These are phyloP conservation scores for Cenococcum geophilum DNA, from an alignment of 495 filamentous ascomycete species.

Conservation along the genomic window DNA sequence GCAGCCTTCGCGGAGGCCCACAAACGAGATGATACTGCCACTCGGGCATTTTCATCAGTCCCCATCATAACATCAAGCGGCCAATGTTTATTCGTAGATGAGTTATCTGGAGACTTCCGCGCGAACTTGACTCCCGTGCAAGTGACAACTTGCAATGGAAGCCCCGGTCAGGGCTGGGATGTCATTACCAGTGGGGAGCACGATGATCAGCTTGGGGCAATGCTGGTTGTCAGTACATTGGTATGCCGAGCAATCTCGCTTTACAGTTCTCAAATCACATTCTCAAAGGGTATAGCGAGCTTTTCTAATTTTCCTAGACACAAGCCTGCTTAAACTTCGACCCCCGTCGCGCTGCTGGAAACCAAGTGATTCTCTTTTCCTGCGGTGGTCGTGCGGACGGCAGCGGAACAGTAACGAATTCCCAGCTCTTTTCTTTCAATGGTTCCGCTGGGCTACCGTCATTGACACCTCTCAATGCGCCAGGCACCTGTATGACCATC, in stretches of 20 bases:
- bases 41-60: neutral
- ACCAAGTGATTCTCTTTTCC: slow-evolving; percentile 48
- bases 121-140: slow-evolving; percentile 52
- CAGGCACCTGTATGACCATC: slow-evolving; percentile 44
- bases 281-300: neutral
- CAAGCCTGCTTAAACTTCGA: slow-evolving; percentile 54
- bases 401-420: slow-evolving; percentile 45
- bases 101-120: slow-evolving; percentile 52
- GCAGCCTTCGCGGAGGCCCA: slow-evolving; percentile 2
- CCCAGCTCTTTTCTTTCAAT: slow-evolving; percentile 46
- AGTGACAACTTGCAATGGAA: slow-evolving; percentile 45
- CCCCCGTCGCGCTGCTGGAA: slow-evolving; percentile 42
- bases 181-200: slow-evolving; percentile 50
- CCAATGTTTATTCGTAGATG: slow-evolving; percentile 49
- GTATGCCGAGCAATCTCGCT: slow-evolving; percentile 26
- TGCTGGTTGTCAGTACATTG: slow-evolving; percentile 50
- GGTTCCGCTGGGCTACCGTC: slow-evolving; percentile 41
- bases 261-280: neutral
- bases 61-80: slow-evolving; percentile 41
- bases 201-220: slow-evolving; percentile 39
- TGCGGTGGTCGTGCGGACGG: slow-evolving; percentile 54
- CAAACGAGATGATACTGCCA: neutral
- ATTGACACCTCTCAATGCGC: slow-evolving; percentile 42
- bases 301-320: slow-evolving; percentile 33
- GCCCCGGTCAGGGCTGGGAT: slow-evolving; percentile 49